Percentiles rank a stretch among this genome's conserved stretches.
These are phyloP conservation scores for Pseudozyma sp. DNA, from an alignment of 1,284 basidiomycete species.

Conservation along the genomic window DNA sequence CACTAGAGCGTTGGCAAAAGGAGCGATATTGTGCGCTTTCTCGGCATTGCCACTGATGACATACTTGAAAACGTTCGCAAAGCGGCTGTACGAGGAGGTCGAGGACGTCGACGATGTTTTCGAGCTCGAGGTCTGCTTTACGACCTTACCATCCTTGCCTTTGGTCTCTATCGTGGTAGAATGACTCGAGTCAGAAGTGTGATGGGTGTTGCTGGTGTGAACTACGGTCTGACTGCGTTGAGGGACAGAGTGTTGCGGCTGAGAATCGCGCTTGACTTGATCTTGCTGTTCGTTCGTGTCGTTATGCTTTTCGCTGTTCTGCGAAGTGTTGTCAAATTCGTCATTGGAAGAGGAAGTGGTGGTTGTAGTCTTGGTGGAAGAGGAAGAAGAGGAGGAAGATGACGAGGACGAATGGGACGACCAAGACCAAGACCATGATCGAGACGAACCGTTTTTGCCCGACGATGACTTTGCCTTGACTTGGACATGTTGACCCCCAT, in stretches of 20 bases:
- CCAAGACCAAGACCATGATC: conserved; percentile 37
- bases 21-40: conserved; percentile 18
- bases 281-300: background rate
- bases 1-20: conserved; percentile 25
- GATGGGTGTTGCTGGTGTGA: conserved; percentile 6
- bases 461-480: conserved; percentile 18
- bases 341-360: conserved; percentile 5
- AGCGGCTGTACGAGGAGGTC: conserved; percentile 22
- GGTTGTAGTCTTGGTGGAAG: conserved; percentile 5
- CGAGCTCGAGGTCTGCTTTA: background rate
- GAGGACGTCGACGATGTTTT: conserved; percentile 11
- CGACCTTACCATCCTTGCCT: conserved; percentile 9
- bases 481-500: conserved; percentile 9
- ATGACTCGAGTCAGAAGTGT: background rate
- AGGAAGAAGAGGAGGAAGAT: conserved; percentile 16
- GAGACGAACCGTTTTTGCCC: conserved; percentile 11
- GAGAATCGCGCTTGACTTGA: background rate
- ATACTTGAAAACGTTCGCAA: conserved; percentile 26
- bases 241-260: background rate
- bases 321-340: background rate
- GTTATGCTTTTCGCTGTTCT: background rate
- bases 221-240: background rate
- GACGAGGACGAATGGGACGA: conserved; percentile 28
- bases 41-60: conserved; percentile 26
- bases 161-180: background rate